phyloP scores from a whole-genome alignment of 2,329 filamentous ascomycete genomes.

The Ceratocystis smalleyi region DNA sequence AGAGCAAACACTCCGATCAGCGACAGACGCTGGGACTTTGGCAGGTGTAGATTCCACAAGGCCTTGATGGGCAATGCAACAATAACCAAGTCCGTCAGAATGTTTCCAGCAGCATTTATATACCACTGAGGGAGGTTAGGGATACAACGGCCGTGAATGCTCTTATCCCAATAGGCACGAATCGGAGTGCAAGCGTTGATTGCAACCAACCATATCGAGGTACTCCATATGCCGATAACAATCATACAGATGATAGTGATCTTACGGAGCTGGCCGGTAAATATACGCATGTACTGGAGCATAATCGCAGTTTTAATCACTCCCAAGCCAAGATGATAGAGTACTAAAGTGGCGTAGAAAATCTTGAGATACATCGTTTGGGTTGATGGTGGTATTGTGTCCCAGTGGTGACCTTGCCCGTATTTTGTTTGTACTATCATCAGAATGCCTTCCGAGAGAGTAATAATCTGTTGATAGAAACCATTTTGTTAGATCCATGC shows the following conservation, averaged over 20 bases:
- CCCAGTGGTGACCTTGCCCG: slow-evolving; percentile 13
- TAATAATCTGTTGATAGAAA: slow-evolving; percentile 2
- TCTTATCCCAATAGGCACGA: slow-evolving; percentile 17
- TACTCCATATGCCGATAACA: slow-evolving; percentile 16
- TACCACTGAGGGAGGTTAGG: slow-evolving; percentile 18
- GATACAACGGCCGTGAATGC: slow-evolving; percentile 15
- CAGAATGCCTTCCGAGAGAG: slow-evolving; percentile 11
- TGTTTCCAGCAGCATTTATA: slow-evolving; percentile 19
- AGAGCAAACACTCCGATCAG: slow-evolving; percentile 18
- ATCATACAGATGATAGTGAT: slow-evolving; percentile 17
- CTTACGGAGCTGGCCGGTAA: slow-evolving; percentile 12
- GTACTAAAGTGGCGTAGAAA: slow-evolving; percentile 19
- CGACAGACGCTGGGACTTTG: slow-evolving; percentile 17
- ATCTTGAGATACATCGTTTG: slow-evolving; percentile 17
- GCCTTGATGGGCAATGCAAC: slow-evolving; percentile 18
- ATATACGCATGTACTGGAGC: slow-evolving; percentile 22
- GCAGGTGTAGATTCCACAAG: slow-evolving; percentile 18
- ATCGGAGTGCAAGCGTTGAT: slow-evolving; percentile 18
- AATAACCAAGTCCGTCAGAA: slow-evolving; percentile 17
- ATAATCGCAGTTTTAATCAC: slow-evolving; percentile 21
- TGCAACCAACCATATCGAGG: slow-evolving; percentile 14
- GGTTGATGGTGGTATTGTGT: neutral
- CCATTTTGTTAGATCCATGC: neutral
- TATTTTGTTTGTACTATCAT: slow-evolving; percentile 15
- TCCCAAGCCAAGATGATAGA: slow-evolving; percentile 19